Evolutionary conservation across 1,284 basidiomycete genomes (phyloP).

Genomic region (Porogramme epimiltina): DNA sequence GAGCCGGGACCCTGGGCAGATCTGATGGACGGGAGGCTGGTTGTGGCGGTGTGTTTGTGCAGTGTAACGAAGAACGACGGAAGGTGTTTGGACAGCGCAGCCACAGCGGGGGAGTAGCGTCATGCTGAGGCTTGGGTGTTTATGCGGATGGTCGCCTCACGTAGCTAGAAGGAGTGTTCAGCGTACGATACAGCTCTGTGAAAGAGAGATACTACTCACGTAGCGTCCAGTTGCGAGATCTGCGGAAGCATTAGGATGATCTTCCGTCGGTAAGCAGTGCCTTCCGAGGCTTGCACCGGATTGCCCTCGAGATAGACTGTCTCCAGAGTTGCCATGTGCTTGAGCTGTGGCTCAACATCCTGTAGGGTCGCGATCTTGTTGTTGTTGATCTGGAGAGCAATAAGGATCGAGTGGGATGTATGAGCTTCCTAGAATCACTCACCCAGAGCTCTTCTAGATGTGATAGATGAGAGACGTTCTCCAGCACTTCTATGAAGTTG

Average conservation of each 20-base stretch:
- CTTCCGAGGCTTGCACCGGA: conserved; percentile 84
- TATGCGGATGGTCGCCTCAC: conserved; percentile 13
- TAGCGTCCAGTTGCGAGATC: conserved; percentile 93
- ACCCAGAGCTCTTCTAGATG: conserved; percentile 95
- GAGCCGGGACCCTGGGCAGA: conserved; percentile 11
- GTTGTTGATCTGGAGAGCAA: conserved; percentile 72
- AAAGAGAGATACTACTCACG: conserved; percentile 52
- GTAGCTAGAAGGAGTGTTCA: conserved; percentile 13
- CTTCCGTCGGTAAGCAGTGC: conserved; percentile 84
- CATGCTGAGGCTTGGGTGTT: neutral
- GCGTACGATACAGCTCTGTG: neutral
- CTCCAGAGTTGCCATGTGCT: conserved; percentile 65
- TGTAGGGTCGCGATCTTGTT: conserved; percentile 79
- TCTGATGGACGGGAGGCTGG: conserved; percentile 17
- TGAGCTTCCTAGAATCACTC: conserved; percentile 28
- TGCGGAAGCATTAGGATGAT: conserved; percentile 88
- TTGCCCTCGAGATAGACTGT: conserved; percentile 97
- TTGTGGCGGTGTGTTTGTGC: conserved; percentile 16
- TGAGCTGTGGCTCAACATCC: conserved; percentile 75
- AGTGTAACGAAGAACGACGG: conserved; percentile 16
- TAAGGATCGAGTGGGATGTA: neutral
- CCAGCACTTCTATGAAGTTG: conserved; percentile 81
- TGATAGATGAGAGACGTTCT: conserved; percentile 79
- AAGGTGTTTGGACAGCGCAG: neutral
- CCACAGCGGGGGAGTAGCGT: neutral